Base-by-base conservation (phyloP, 176 grass and related monocot genomes). In the Zea mays region DNA sequence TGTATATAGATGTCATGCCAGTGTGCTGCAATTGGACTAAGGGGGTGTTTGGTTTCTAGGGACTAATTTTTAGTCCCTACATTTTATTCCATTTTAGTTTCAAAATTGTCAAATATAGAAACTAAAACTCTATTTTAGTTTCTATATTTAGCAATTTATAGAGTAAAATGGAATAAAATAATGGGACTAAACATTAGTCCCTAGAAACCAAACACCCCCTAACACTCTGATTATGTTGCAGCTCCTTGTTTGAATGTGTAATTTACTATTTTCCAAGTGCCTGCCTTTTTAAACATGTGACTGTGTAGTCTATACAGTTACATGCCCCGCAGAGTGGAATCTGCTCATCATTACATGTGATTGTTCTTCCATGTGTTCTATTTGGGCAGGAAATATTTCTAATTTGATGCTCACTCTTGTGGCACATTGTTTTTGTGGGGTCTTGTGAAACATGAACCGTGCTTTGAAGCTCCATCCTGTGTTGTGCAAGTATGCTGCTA, bases 291-390 rank as follows among this genome's bases (percentile, higher is more conserved):
- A 50, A 69, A 2, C 4, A 8, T 68, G 20, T 84, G 74, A 57
- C 82, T 54, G 38, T 54, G 38, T 27, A 27, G 27, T 27, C 27
- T 6, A 15, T 57, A 78, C 57, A 84, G 44, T 78, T 84, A 79
- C 75, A 85, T 85, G 58, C 83, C 58, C 7, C 15, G 75, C 2
- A 85, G 61, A 50, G 44, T 73, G 58, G 10, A 65, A 36, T 79
- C n/a, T 44, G 67, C 58, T 72, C 74, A 79, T 79, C 75, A 58
- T 72, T 85, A 72, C 74, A 79, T 21, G 4, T 57, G 58, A 46
- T 65, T 47, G 67, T 37, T 21, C 15, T 72, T 46, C 67, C 58
- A 72, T 65, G 75, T 77, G 79, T 49, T 80, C 78, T 67, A 71
- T 80, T 71, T 80, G 78, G 21, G 78, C 78, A 38, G 52, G 38